Conservation (phyloP, 2,329 filamentous ascomycete genomes). For the Fusarium begoniae region DNA sequence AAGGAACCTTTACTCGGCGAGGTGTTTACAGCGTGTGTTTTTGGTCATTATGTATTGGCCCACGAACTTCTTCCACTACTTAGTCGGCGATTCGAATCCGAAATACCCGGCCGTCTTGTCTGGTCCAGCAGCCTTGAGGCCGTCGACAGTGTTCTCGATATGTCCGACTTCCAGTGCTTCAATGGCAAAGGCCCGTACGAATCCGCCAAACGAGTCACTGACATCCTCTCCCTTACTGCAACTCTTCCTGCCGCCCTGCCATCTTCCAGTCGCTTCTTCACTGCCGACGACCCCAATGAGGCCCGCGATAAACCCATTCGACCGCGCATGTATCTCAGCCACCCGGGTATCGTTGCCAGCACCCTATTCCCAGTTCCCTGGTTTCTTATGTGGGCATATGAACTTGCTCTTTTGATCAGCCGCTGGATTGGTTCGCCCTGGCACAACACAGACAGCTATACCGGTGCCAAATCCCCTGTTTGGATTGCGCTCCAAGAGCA, state of each 20-base stretch:
- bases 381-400: constrained; percentile 76
- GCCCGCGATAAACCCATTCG: constrained; percentile 37
- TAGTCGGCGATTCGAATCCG: constrained; percentile 53
- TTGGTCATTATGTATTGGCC: constrained; percentile 91
- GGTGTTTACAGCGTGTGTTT: constrained; percentile 91
- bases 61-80: constrained; percentile 84
- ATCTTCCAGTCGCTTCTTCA: constrained; percentile 66
- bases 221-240: constrained; percentile 80
- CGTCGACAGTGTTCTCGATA: constrained; percentile 59
- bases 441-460: constrained; percentile 82
- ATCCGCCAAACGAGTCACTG: constrained; percentile 85
- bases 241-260: constrained; percentile 70
- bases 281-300: constrained; percentile 38
- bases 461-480: constrained; percentile 77
- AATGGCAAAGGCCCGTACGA: constrained; percentile 76
- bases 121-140: constrained; percentile 90
- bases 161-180: constrained; percentile 81
- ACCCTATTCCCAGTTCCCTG: constrained; percentile 79
- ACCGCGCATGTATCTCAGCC: constrained; percentile 79
- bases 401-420: constrained; percentile 72
- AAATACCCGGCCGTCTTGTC: constrained; percentile 73
- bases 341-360: constrained; percentile 88
- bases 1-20: constrained; percentile 72
- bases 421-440: constrained; percentile 87
- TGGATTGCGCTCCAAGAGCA: constrained; percentile 80